phyloP scores from a whole-genome alignment of 2,329 filamentous ascomycete species.

The Fusarium incarnatum region DNA sequence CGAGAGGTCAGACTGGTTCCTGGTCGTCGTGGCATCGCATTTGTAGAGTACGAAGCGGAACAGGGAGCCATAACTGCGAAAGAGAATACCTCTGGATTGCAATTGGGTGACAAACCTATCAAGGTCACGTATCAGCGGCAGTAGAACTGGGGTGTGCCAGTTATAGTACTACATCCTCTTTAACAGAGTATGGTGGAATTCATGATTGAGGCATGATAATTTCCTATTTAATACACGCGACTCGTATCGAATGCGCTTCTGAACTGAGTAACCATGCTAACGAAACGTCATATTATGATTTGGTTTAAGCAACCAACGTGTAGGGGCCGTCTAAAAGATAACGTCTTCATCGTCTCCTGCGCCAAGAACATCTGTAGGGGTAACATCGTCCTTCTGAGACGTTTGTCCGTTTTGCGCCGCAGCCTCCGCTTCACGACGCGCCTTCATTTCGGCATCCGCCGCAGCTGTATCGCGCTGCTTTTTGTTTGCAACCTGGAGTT shows the following conservation, averaged over 20 bases:
- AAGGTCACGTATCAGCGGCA: conserved; percentile 98
- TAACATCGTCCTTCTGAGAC: conserved; percentile 53
- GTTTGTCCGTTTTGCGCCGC: conserved; percentile 49
- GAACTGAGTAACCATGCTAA: neutral
- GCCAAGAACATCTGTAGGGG: conserved; percentile 74
- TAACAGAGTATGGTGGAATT: neutral
- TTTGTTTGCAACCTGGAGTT: conserved; percentile 75
- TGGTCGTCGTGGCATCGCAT: conserved; percentile 87
- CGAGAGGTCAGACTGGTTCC: conserved; percentile 92
- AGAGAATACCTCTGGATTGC: conserved; percentile 89
- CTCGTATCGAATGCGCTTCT: neutral
- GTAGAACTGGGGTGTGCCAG: conserved; percentile 54
- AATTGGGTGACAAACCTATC: conserved; percentile 80
- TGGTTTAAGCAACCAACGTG: neutral
- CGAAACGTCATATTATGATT: neutral
- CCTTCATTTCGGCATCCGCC: conserved; percentile 79
- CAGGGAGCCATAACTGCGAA: conserved; percentile 91
- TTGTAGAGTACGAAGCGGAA: conserved; percentile 95
- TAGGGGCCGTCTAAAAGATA: conserved; percentile 72
- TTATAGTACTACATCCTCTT: neutral
- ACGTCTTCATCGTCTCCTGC: conserved; percentile 85
- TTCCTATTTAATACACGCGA: conserved; percentile 1
- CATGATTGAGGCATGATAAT: neutral
- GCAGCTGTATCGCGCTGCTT: conserved; percentile 82
- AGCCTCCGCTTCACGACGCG: conserved; percentile 69